phyloP scores from a whole-genome alignment of 2,329 filamentous ascomycete genomes.

The Diplodia mutila region DNA sequence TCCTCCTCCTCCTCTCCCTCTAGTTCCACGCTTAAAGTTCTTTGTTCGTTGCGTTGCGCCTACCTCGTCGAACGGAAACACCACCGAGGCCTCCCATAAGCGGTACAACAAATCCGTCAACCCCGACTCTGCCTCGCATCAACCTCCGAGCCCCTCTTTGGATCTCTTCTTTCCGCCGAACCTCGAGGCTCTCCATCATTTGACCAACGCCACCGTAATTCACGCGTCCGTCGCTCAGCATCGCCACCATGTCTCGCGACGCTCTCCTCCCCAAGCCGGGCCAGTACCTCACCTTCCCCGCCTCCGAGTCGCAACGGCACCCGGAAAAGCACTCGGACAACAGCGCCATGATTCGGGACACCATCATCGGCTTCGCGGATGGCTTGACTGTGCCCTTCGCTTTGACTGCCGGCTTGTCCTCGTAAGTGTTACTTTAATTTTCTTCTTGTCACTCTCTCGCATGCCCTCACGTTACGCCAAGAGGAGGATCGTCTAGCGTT shows the following conservation, averaged over 20 bases:
- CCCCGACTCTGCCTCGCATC: not conserved
- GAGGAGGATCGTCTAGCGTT: not conserved
- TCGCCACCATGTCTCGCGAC: slow-evolving; percentile 12
- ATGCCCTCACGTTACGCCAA: not conserved
- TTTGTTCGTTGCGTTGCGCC: not conserved
- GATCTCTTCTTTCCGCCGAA: not conserved
- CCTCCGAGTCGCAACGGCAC: slow-evolving; percentile 15
- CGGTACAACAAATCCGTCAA: not conserved
- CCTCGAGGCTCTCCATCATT: not conserved
- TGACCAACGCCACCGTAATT: not conserved
- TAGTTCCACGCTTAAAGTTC: not conserved
- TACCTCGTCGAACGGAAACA: not conserved
- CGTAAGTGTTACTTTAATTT: slow-evolving; percentile 32
- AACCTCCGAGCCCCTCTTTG: not conserved
- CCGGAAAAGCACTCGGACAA: slow-evolving; percentile 34
- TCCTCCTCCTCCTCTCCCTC: not conserved
- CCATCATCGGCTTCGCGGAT: slow-evolving; percentile 77
- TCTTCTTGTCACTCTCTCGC: not conserved
- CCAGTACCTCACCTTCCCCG: slow-evolving; percentile 14
- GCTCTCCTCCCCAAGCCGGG: slow-evolving; percentile 16
- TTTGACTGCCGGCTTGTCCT: slow-evolving; percentile 72
- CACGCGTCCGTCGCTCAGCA: not conserved
- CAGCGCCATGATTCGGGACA: slow-evolving; percentile 60
- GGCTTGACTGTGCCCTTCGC: slow-evolving; percentile 81
- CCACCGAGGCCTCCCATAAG: slow-evolving; percentile 1